Base-by-base conservation (phyloP, 2,329 filamentous ascomycete genomes). In the Paraphaeosphaeria sporulosa region DNA sequence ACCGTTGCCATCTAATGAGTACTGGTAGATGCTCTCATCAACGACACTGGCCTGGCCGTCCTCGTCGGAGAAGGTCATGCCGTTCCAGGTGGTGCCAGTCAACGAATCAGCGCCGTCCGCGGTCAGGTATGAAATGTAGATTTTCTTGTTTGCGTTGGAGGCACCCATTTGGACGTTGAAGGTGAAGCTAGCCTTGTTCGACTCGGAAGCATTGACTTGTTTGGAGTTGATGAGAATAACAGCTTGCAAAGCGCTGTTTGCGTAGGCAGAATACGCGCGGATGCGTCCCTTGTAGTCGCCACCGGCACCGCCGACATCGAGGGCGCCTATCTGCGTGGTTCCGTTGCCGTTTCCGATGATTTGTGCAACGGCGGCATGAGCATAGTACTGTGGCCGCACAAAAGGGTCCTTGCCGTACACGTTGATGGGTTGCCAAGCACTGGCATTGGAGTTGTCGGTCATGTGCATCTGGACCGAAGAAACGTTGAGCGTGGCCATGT, bases 381-480 rank as follows among this genome's bases (percentile, higher is more conserved):
- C 81, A 62, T 84, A 84, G 74, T 85, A 85, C 48, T 79, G 73
- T 1, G 83, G 82, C 27, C 83, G 79, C 10, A 84, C 81, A 63
- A 79, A 79, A 1, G 80, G 78, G 27, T 73, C 70, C 5, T 70
- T 76, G 30, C 75, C 79, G 62, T 80, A 76, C 60, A 77, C 71
- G 19, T 71, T 52, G 40, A 81, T 73, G 17, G 83, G 83, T 62
- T 82, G 79, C 83, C 83, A 85, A 2, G 83, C 81, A 57, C 79
- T 79, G 7, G 82, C 81, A 64, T 81, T 81, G 61, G 82, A 83
- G 70, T 83, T 83, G 70, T 83, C 82, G 10, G 83, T 85, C 82
- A 85, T 84, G 76, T 85, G 83, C 76, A 85, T 80, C 62, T 83
- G 78, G 2, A 85, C 81, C 9, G 80, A 80, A 0, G 77, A 72